Percentiles rank a stretch among this genome's conserved stretches.
Conservation (phyloP, 768 basidiomycete genomes). For the Boletus rubroflammeus region DNA sequence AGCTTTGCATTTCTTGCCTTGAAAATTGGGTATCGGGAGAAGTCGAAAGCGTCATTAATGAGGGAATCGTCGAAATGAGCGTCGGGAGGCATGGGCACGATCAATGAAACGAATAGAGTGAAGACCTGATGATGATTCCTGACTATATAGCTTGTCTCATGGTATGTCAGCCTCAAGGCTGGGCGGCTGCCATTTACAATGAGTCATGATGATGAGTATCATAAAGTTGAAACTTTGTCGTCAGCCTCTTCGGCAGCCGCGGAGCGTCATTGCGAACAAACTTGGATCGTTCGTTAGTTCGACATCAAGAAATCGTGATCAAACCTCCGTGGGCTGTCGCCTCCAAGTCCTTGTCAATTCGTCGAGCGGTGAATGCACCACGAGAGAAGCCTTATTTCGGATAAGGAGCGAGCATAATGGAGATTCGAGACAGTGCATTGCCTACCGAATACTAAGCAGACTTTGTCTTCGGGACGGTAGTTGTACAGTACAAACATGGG, state of each 20-base stretch:
- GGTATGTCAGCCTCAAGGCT: conserved; percentile 13
- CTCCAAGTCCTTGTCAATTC: conserved; percentile 45
- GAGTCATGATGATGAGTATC: neutral
- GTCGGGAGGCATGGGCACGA: conserved; percentile 8
- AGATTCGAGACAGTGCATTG: neutral
- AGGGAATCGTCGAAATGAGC: conserved; percentile 20
- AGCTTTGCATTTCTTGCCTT: neutral
- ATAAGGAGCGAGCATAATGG: conserved; percentile 13
- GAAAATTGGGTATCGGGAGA: conserved; percentile 10
- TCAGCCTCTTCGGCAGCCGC: neutral
- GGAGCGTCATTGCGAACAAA: neutral
- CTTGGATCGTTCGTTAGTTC: neutral
- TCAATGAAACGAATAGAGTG: neutral
- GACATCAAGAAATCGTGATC: neutral
- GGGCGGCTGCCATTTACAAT: conserved; percentile 15
- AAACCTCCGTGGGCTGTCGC: neutral
- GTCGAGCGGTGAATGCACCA: conserved; percentile 56
- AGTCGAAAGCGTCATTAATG: conserved; percentile 21
- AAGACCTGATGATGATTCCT: neutral
- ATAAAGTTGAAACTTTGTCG: too few relatives aligned
- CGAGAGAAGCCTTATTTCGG: conserved; percentile 64
- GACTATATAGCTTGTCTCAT: neutral
- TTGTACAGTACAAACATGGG: too few relatives aligned
- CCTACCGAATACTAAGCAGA: conserved; percentile 70
- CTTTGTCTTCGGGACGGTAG: conserved; percentile 64